Evolutionary conservation across 108 stramenopile species (phyloP).

Genomic region (Nitzschia palea): DNA sequence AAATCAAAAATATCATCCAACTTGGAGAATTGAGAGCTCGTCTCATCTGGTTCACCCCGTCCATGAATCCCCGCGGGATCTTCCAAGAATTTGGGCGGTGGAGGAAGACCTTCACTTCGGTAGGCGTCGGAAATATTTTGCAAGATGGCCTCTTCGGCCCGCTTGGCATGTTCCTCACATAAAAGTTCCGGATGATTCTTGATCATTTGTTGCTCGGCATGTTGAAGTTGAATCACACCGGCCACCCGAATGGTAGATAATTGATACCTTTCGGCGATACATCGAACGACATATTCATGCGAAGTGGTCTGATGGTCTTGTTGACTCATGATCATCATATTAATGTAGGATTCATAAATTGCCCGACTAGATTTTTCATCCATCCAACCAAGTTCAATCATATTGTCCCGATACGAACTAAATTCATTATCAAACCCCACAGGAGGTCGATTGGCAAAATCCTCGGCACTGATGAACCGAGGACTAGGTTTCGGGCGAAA

Average conservation of each 20-base stretch:
- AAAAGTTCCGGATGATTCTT: conserved; percentile 27
- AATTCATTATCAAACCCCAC: conserved; percentile 74
- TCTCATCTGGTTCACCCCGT: conserved; percentile 46
- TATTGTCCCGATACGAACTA: conserved; percentile 64
- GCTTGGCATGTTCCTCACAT: conserved; percentile 48
- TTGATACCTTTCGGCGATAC: conserved; percentile 74
- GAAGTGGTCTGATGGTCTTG: conserved; percentile 50
- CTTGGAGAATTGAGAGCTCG: conserved; percentile 21
- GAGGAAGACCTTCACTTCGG: conserved; percentile 18
- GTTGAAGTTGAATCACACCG: conserved; percentile 74
- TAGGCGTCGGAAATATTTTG: conserved; percentile 47
- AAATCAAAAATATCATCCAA: conserved; percentile 74
- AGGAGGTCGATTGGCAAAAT: conserved; percentile 75
- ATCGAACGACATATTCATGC: conserved; percentile 78
- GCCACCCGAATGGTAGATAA: conserved; percentile 70
- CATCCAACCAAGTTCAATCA: conserved; percentile 74
- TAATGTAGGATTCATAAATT: conserved; percentile 66
- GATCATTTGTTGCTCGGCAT: conserved; percentile 74
- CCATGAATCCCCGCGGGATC: conserved; percentile 65
- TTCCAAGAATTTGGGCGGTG: conserved; percentile 56
- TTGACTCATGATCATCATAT: conserved; percentile 55
- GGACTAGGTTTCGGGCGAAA: conserved; percentile 61
- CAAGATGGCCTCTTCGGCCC: conserved; percentile 48
- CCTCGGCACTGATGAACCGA: conserved; percentile 68
- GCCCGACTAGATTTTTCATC: conserved; percentile 42